Evolutionary conservation across 768 basidiomycete species (phyloP).

Genomic region (Pholiota microspora): DNA sequence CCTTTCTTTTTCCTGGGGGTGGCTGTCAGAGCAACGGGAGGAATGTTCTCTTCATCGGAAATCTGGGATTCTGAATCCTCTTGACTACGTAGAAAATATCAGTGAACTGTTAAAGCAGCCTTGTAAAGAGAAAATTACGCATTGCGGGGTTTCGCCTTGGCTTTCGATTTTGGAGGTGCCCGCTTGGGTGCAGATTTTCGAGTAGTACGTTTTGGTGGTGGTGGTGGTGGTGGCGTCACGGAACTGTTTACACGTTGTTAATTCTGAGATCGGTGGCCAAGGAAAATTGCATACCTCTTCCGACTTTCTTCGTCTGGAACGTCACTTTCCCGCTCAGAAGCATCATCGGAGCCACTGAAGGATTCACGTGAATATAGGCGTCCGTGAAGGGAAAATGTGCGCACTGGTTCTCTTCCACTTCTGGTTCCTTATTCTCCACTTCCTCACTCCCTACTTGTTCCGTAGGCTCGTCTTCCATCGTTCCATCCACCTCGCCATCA

Average conservation of each 20-base stretch:
- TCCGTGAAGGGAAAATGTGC: not conserved
- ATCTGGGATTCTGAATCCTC: constrained; percentile 12
- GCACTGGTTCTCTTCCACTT: not conserved
- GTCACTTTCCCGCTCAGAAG: not conserved
- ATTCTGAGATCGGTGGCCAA: not conserved
- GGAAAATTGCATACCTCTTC: not conserved
- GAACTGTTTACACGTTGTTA: constrained; percentile 14
- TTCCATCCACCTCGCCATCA: constrained; percentile 5
- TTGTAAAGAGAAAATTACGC: constrained; percentile 3
- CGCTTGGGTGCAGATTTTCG: constrained; percentile 3
- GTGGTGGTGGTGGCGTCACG: constrained; percentile 21
- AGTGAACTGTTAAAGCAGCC: not conserved
- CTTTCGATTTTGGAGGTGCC: constrained; percentile 6
- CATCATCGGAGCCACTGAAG: not conserved
- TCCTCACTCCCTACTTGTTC: constrained; percentile 7
- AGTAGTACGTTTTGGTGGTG: constrained; percentile 15
- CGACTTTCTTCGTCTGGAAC: not conserved
- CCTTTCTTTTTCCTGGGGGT: constrained; percentile 32
- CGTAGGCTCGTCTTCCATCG: constrained; percentile 4
- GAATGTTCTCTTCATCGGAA: constrained; percentile 21
- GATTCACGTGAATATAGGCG: not conserved
- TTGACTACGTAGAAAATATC: constrained; percentile 4
- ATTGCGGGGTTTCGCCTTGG: constrained; percentile 7
- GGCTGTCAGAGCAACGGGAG: constrained; percentile 10
- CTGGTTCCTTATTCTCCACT: not conserved